Evolutionary conservation across 108 stramenopile species (phyloP).

Genomic region (Skeletonema potamos): DNA sequence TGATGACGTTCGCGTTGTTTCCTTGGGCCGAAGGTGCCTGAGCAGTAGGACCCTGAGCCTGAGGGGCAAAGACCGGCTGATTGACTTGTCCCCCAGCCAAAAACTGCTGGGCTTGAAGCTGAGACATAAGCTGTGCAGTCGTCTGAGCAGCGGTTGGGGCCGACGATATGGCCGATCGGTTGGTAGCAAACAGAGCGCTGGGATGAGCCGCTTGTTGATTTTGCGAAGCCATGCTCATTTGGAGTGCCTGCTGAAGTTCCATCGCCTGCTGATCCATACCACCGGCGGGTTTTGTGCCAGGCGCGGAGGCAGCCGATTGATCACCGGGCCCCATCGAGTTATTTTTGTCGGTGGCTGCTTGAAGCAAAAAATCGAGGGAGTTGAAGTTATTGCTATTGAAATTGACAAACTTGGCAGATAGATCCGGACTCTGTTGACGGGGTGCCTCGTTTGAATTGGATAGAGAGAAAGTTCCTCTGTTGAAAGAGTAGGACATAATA

Average conservation of each 20-base stretch:
- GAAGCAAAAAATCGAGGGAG: neutral
- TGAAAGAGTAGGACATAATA: neutral
- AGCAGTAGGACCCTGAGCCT: neutral
- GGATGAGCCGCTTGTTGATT: neutral
- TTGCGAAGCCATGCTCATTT: neutral
- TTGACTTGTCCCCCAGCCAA: neutral
- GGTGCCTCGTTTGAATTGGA: neutral
- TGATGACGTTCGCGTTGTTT: conserved; percentile 9
- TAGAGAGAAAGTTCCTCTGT: neutral
- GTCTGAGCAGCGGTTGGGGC: neutral
- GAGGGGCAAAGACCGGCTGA: neutral
- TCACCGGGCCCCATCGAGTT: neutral
- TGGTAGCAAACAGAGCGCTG: neutral
- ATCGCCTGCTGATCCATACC: neutral
- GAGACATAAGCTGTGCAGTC: neutral
- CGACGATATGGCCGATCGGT: neutral
- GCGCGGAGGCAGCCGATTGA: neutral
- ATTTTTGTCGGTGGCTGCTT: neutral
- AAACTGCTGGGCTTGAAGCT: neutral
- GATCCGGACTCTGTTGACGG: neutral
- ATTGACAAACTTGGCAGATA: neutral
- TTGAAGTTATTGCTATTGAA: neutral
- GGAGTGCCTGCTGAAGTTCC: neutral
- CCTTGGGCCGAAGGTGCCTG: neutral
- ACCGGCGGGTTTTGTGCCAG: neutral